phyloP scores from a whole-genome alignment of 2,329 filamentous ascomycete species.

The Ophiocordyceps sinensis region DNA sequence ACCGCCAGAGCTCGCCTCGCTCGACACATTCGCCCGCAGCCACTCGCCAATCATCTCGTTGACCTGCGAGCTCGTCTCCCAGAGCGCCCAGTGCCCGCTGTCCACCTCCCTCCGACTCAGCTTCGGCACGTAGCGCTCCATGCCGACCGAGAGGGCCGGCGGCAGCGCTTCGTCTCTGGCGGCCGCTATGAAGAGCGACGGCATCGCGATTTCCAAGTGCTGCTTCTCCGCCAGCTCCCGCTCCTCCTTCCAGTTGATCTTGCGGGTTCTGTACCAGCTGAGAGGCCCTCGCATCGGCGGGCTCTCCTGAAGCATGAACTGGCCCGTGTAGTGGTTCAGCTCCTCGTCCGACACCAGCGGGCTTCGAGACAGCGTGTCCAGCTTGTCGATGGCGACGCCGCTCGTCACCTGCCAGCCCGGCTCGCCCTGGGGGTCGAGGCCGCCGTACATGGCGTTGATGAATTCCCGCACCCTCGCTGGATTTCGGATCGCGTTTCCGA shows the following conservation, averaged over 20 bases:
- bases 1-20: too few relatives aligned
- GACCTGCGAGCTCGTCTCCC: conserved; percentile 54
- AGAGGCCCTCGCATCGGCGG: neutral
- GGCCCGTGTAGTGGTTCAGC: neutral
- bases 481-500: conserved; percentile 46
- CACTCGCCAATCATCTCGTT: conserved; percentile 58
- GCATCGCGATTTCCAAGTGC: conserved; percentile 43
- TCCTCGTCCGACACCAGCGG: neutral
- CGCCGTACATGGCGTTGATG: conserved; percentile 58
- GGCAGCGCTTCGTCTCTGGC: conserved; percentile 58
- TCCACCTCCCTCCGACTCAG: conserved; percentile 52
- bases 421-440: conserved; percentile 38
- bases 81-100: conserved; percentile 70
- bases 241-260: conserved; percentile 48
- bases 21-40: too few relatives aligned
- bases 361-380: neutral
- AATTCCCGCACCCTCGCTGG: too few relatives aligned
- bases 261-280: neutral
- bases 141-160: conserved; percentile 53
- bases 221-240: conserved; percentile 40
- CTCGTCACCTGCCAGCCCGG: conserved; percentile 39
- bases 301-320: neutral
- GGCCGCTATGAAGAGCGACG: conserved; percentile 63
- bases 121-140: conserved; percentile 53
- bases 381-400: conserved; percentile 26